These are phyloP conservation scores for Polytrichum formosum DNA, from an alignment of 225 moss, liverwort and hornwort species.

Conservation along the genomic window DNA sequence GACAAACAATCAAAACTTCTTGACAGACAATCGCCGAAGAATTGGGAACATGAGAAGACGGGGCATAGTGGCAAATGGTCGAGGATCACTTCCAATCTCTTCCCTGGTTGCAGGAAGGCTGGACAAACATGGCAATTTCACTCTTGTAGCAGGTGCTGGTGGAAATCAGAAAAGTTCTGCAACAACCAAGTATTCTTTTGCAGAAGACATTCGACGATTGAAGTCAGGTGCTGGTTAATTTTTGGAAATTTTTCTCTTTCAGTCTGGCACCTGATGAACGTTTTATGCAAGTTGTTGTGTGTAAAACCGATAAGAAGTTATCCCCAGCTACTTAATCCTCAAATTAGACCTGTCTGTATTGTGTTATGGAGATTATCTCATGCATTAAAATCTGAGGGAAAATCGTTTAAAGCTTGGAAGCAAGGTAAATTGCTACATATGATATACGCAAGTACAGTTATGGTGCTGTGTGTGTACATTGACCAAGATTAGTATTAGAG, in stretches of 20 bases:
- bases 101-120: slow-evolving; percentile 66
- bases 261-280: slow-evolving; percentile 2
- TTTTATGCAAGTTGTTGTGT: background rate
- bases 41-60: slow-evolving; percentile 28
- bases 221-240: slow-evolving; percentile 47
- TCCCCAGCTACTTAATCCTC: no score
- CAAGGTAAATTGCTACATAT: no score
- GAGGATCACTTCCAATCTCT: slow-evolving; percentile 61
- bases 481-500: no score
- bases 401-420: no score
- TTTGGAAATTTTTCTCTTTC: background rate
- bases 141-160: slow-evolving; percentile 44
- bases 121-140: slow-evolving; percentile 67
- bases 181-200: slow-evolving; percentile 42
- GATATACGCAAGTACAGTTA: no score
- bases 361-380: no score
- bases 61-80: slow-evolving; percentile 42
- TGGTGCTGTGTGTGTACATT: no score
- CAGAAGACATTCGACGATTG: slow-evolving; percentile 72
- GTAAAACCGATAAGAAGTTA: no score
- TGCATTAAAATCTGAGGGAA: no score
- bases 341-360: no score
- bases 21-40: slow-evolving; percentile 37
- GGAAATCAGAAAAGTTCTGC: slow-evolving; percentile 31
- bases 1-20: slow-evolving; percentile 1